Percentiles rank a stretch among this genome's conserved stretches.
phyloP scores from a whole-genome alignment of 345 rosid genomes.

The Anastatica hierochuntica region DNA sequence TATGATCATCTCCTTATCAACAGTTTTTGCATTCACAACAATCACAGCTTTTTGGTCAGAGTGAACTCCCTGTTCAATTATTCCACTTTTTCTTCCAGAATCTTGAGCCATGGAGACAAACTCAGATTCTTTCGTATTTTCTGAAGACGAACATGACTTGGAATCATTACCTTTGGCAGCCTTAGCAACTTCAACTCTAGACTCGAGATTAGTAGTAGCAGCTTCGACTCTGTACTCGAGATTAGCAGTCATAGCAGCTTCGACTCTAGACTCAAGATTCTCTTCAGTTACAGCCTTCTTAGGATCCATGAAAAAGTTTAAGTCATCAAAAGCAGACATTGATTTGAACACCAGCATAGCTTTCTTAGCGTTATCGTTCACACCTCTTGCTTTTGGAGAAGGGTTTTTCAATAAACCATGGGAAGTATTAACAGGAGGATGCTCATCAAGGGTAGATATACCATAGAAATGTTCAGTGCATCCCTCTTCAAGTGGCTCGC shows the following conservation, averaged over 20 bases:
- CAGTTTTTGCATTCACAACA: slow-evolving; percentile 64
- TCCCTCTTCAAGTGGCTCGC: slow-evolving; percentile 32
- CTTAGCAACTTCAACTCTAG: slow-evolving; percentile 20
- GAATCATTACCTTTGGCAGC: too few species aligned
- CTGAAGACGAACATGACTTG: slow-evolving; percentile 22
- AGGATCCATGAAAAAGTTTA: slow-evolving; percentile 84
- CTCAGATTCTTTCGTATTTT: slow-evolving; percentile 31
- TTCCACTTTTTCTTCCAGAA: slow-evolving; percentile 28
- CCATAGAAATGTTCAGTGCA: slow-evolving; percentile 24
- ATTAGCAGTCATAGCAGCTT: slow-evolving; percentile 22
- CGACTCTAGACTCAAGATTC: slow-evolving; percentile 26
- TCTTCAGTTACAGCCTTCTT: slow-evolving; percentile 34
- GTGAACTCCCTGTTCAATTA: slow-evolving; percentile 21
- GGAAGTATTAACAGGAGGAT: slow-evolving; percentile 23
- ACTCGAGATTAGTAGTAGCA: slow-evolving; percentile 26
- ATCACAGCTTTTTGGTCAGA: slow-evolving; percentile 36
- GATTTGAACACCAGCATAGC: slow-evolving; percentile 46
- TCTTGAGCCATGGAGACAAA: slow-evolving; percentile 30
- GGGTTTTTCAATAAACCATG: slow-evolving; percentile 17
- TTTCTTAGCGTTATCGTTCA: slow-evolving; percentile 32
- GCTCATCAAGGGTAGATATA: slow-evolving; percentile 21
- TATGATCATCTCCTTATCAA: slow-evolving; percentile 72
- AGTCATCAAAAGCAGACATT: slow-evolving; percentile 65
- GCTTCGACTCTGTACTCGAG: slow-evolving; percentile 25
- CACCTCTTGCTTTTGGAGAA: slow-evolving; percentile 24